Evolutionary conservation across 2,329 filamentous ascomycete genomes (phyloP), one percentile per base, ranked within the genome.

Genomic region (Cytospora chrysosperma): DNA sequence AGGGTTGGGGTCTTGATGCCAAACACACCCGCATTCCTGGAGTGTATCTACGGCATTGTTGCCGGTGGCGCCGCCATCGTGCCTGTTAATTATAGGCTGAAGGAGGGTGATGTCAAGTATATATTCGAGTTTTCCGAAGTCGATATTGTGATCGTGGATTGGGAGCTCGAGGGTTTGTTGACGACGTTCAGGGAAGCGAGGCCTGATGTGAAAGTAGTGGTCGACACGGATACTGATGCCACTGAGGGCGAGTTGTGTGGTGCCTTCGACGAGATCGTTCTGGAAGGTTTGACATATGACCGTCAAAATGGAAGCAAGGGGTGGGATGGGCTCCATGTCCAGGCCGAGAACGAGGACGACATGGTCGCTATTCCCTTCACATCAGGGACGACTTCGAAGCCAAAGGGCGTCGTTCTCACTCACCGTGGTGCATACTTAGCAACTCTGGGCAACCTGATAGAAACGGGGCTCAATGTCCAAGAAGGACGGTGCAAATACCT

Each of bases 11-110:
- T 99, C 55, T 81, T 99, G 13, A 88, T 88, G 10, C 91, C 95
- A 3, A 99, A 99, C 74, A 99, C 95, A 1, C 95, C 95, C 0
- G 93, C 93, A 0, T 98, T 98, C 71, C 81, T 99, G 30, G 94
- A 98, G 77, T 85, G 88, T 8, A 91, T 97, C 66, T 99, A 92
- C 72, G 95, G 91, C 1, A 89, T 97, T 69, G 88, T 88, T 0
- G 93, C 91, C 1, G 91, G 91, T 0, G 92, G 92, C 1, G 91
- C 83, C 9, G 85, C 96, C 27, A 87, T 93, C 66, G 90, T 97
- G 59, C 83, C 84, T 1, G 83, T 76, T 30, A 87, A 87, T 70
- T 84, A 84, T 70, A 74, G 82, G 66, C 79, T 97, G 53, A 95
- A 95, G 74, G 80, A 85, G 40, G 91, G 93, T 66, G 95, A 99